Evolutionary conservation across 2,329 filamentous ascomycete species (phyloP), one percentile per base, ranked within the genome.

Genomic region (Alternaria atra): DNA sequence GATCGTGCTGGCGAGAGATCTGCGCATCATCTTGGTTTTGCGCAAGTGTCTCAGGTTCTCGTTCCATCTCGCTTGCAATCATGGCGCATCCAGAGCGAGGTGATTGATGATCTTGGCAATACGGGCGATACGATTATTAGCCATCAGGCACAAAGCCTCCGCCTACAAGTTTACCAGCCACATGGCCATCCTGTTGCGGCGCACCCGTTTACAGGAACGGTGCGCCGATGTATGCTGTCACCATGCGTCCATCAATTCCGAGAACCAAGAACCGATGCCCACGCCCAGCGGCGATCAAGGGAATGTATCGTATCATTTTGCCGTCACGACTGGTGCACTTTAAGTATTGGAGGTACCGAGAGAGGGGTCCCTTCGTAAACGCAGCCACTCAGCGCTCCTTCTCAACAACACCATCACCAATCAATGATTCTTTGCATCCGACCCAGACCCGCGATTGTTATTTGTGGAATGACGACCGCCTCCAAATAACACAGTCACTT

Each of bases 281-380:
- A 44, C 34, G 40, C 35, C 46, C 34, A 48, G 48, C 25, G 54
- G 48, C 58, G 34, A 60, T 58, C 46, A 30, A 51, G 37, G 58
- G 27, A 17, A 50, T 39, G 20, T 37, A 57, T 66, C 58, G 60
- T 67, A 63, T 61, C 51, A 69, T 55, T 37, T 47, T 67, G 47
- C 51, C 61, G 62, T 66, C 62, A 63, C 56, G 48, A 44, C 52
- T 35, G 42, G 53, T 63, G 58, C 60, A 55, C 63, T 64, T 64
- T 55, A 59, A 62, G 50, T 67, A 66, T 57, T 57, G 48, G 47
- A 50, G 57, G 52, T 65, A 63, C 68, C 68, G 63, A 57, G 51
- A 52, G 52, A 54, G 50, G 64, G 68, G 67, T 63, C 65, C 58
- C 55, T 67, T 59, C 25, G 43, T 47, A 52, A 64, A 52, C 44